A percentile compares a stretch with the other conserved stretches of the same genome.
Conservation (phyloP, 768 basidiomycete species). For the Boletus rex-veris region DNA sequence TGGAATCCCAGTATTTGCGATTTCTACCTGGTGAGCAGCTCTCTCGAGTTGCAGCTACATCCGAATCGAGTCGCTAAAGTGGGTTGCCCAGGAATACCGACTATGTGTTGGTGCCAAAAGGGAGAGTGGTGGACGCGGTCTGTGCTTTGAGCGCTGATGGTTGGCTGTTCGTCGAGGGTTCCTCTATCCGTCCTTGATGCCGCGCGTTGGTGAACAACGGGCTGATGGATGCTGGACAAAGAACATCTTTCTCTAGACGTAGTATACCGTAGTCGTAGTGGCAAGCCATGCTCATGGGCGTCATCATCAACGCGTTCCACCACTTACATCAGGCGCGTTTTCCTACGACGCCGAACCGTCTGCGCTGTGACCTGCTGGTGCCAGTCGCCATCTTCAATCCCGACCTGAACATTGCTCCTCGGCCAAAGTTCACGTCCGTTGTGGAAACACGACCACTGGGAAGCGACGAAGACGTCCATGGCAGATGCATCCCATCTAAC, state of each 20-base stretch:
- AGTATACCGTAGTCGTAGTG: too few species aligned
- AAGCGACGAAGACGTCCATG: conserved; percentile 22
- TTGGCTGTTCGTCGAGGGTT: conserved; percentile 37
- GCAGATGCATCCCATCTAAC: conserved; percentile 35
- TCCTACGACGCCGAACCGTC: conserved; percentile 7
- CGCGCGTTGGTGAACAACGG: background rate
- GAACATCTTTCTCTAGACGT: background rate
- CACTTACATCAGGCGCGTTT: conserved; percentile 5
- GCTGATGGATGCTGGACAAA: background rate
- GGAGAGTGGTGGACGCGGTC: conserved; percentile 40
- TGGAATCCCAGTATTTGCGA: conserved; percentile 52
- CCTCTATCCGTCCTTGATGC: conserved; percentile 4
- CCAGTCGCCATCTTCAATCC: conserved; percentile 1
- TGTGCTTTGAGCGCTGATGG: conserved; percentile 45
- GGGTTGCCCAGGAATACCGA: conserved; percentile 57
- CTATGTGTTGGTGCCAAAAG: conserved; percentile 53
- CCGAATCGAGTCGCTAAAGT: background rate
- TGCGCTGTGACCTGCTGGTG: background rate
- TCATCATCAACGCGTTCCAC: conserved; percentile 6
- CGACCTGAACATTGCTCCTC: background rate
- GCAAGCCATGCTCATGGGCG: too few species aligned
- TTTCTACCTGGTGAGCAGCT: conserved; percentile 58
- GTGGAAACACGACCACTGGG: conserved; percentile 7
- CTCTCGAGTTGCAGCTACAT: background rate
- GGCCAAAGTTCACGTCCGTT: conserved; percentile 2